Percentiles rank a stretch among this genome's conserved stretches.
Evolutionary conservation across 1,284 basidiomycete genomes (phyloP).

Genomic region (Phaffia rhodozyma): DNA sequence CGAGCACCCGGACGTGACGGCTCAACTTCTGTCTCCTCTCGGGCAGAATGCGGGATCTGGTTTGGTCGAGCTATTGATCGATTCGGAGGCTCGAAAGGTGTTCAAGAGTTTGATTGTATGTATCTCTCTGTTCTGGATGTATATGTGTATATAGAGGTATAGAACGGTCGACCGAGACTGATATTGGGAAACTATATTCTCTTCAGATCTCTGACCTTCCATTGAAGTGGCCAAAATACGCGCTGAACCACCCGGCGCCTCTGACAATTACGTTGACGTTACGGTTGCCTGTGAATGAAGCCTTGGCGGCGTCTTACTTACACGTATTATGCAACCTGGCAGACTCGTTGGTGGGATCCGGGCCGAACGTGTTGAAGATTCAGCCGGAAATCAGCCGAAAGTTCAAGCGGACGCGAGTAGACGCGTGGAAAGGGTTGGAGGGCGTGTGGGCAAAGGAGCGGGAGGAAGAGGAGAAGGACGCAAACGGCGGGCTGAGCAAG

Average conservation of each 20-base stretch:
- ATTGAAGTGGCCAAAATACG: neutral
- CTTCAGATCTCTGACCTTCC: constrained; percentile 9
- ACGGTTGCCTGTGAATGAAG: neutral
- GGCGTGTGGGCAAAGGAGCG: neutral
- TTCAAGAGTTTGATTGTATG: constrained; percentile 1
- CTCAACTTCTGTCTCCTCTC: neutral
- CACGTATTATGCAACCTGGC: neutral
- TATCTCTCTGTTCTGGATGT: neutral
- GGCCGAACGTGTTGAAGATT: neutral
- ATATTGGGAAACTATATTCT: no score
- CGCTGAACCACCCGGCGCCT: neutral
- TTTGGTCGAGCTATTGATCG: neutral
- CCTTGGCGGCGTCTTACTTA: neutral
- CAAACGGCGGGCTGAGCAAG: no score
- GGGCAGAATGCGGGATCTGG: neutral
- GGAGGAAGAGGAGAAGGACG: neutral
- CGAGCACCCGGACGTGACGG: constrained; percentile 3
- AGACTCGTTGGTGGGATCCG: neutral
- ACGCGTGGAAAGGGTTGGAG: neutral
- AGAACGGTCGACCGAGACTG: no score
- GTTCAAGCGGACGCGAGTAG: neutral
- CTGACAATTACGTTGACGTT: neutral
- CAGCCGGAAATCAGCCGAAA: constrained; percentile 6
- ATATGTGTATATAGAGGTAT: neutral
- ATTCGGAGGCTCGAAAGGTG: neutral